phyloP scores from a whole-genome alignment of 1,284 basidiomycete genomes.

The Pseudozyma pruni region DNA sequence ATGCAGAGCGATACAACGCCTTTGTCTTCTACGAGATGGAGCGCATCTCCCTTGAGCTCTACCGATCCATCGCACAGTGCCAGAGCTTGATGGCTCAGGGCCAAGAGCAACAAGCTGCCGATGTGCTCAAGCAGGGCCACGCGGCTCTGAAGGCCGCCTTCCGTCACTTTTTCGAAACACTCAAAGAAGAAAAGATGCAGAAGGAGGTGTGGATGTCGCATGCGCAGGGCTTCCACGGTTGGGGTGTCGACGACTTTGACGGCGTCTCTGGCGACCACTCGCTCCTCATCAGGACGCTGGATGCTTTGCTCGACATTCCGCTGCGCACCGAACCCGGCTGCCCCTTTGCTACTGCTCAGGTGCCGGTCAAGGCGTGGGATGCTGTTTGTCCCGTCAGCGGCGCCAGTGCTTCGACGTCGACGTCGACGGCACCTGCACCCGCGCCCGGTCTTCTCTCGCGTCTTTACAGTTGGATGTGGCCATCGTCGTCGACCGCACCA shows the following conservation, averaged over 20 bases:
- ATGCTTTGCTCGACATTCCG: slow-evolving; percentile 42
- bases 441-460: slow-evolving; percentile 14
- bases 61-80: slow-evolving; percentile 36
- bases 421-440: neutral
- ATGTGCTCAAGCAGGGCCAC: slow-evolving; percentile 35
- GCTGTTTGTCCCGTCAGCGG: slow-evolving; percentile 26
- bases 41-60: slow-evolving; percentile 28
- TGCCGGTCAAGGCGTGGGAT: slow-evolving; percentile 28
- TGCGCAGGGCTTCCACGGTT: slow-evolving; percentile 48
- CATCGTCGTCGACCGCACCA: neutral
- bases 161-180: slow-evolving; percentile 43
- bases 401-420: slow-evolving; percentile 1
- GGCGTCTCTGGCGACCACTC: slow-evolving; percentile 49
- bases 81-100: slow-evolving; percentile 23
- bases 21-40: slow-evolving; percentile 52
- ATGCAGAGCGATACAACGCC: slow-evolving; percentile 44
- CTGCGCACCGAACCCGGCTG: slow-evolving; percentile 35
- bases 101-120: slow-evolving; percentile 29
- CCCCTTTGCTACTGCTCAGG: slow-evolving; percentile 34
- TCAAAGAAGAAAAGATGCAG: slow-evolving; percentile 46
- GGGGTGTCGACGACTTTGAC: slow-evolving; percentile 47
- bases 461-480: slow-evolving; percentile 43
- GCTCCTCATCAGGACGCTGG: slow-evolving; percentile 38
- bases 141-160: slow-evolving; percentile 42
- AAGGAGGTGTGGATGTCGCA: slow-evolving; percentile 51